A percentile compares a stretch with the other conserved stretches of the same genome.
These are phyloP conservation scores for Panaeolus cyanescens DNA, from an alignment of 768 basidiomycete genomes.

Conservation along the genomic window DNA sequence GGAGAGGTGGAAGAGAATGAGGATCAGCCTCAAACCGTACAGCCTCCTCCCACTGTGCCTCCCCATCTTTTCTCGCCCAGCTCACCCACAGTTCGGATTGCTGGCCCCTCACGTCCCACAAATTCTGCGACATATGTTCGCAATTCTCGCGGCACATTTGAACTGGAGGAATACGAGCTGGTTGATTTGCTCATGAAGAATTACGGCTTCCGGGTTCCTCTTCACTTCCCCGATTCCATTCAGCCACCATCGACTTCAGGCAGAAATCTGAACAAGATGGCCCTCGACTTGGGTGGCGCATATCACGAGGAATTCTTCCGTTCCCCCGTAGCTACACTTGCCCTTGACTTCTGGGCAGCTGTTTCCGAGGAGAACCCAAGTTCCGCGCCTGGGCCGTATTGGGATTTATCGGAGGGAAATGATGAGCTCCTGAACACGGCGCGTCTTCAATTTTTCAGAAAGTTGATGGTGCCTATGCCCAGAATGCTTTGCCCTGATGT, in stretches of 20 bases:
- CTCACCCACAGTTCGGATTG: neutral
- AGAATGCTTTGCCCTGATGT: too few species aligned
- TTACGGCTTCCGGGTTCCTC: neutral
- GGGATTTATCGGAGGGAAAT: too few species aligned
- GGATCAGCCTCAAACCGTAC: too few species aligned
- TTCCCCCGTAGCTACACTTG: neutral
- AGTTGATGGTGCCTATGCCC: too few species aligned
- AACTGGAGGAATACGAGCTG: neutral
- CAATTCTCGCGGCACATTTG: neutral
- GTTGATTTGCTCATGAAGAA: neutral
- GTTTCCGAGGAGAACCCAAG: too few species aligned
- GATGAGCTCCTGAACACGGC: too few species aligned
- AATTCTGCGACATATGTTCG: neutral
- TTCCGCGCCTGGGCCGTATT: too few species aligned
- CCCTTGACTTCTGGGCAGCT: neutral
- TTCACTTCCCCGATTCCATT: neutral
- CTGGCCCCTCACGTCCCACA: neutral
- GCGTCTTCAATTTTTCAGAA: too few species aligned
- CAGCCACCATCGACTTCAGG: too few species aligned
- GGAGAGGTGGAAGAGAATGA: too few species aligned
- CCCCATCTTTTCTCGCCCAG: neutral
- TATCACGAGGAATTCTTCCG: neutral
- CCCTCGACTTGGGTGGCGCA: neutral
- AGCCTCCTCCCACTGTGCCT: neutral
- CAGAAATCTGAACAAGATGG: neutral